Evolutionary conservation across 2,329 filamentous ascomycete genomes (phyloP).

Genomic region (Alternaria postmessia): DNA sequence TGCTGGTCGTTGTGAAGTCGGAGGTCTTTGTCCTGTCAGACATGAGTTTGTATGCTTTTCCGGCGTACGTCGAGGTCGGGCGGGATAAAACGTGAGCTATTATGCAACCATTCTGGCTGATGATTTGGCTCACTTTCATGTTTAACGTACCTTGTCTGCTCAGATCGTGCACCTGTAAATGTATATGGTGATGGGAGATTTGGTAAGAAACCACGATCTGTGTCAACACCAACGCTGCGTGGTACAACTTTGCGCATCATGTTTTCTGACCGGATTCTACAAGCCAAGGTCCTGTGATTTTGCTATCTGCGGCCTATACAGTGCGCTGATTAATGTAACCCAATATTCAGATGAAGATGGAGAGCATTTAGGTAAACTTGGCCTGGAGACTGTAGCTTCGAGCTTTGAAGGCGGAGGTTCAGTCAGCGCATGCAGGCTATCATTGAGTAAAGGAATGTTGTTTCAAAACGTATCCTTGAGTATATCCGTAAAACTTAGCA

Average conservation of each 20-base stretch:
- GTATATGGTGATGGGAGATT: slow-evolving; percentile 46
- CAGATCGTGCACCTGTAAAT: slow-evolving; percentile 27
- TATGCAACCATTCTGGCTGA: not conserved
- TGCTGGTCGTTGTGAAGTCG: slow-evolving; percentile 50
- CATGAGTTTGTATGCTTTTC: not conserved
- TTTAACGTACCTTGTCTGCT: slow-evolving; percentile 28
- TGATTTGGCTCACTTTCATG: slow-evolving; percentile 25
- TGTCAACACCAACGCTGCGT: slow-evolving; percentile 21
- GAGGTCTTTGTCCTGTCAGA: slow-evolving; percentile 50
- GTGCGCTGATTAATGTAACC: not conserved
- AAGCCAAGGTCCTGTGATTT: not conserved
- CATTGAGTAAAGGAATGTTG: slow-evolving; percentile 27
- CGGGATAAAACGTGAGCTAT: not conserved
- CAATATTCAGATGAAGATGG: not conserved
- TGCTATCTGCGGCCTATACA: not conserved
- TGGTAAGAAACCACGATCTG: slow-evolving; percentile 30
- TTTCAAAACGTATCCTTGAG: slow-evolving; percentile 30
- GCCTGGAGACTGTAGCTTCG: not conserved
- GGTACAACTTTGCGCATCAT: slow-evolving; percentile 23
- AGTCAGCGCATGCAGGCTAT: slow-evolving; percentile 25
- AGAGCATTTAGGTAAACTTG: not conserved
- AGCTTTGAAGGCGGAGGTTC: slow-evolving; percentile 12
- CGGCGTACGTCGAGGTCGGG: not conserved
- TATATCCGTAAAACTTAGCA: slow-evolving; percentile 13
- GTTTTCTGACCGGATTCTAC: not conserved